phyloP scores from a whole-genome alignment of 257 asterid species.

The Leptodermis oblonga region DNA sequence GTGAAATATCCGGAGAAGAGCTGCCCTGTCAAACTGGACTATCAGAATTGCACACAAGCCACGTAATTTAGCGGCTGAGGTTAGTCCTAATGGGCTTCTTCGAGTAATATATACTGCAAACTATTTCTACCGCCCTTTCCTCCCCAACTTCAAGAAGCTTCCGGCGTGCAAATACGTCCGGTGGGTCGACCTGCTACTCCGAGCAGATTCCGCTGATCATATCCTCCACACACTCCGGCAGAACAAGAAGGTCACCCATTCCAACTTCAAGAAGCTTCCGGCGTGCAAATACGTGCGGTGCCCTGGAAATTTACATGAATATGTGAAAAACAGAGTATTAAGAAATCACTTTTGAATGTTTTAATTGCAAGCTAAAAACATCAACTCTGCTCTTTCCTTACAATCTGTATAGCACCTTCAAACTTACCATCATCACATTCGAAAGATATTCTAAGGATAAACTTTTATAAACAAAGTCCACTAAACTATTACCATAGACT shows the following conservation, averaged over 20 bases:
- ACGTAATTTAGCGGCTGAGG: constrained; percentile 11
- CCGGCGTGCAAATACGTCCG: constrained; percentile 18
- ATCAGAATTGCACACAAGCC: not conserved
- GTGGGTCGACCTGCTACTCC: constrained; percentile 19
- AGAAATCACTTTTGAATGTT: no score
- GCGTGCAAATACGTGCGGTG: no score
- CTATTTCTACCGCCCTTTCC: constrained; percentile 20
- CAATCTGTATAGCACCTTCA: no score
- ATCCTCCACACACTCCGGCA: constrained; percentile 32
- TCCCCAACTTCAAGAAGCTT: constrained; percentile 35
- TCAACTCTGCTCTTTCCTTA: no score
- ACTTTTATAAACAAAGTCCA: no score
- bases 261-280: no score
- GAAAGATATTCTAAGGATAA: no score
- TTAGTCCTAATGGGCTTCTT: not conserved
- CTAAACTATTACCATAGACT: no score
- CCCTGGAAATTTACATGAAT: no score
- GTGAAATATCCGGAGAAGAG: not conserved
- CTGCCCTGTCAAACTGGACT: not conserved
- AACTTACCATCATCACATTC: no score
- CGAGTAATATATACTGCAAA: constrained; percentile 1
- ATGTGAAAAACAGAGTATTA: no score
- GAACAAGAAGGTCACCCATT: constrained; percentile 17
- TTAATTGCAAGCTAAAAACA: no score
- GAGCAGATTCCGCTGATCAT: constrained; percentile 21